Base-by-base conservation (phyloP, 257 asterid genomes). In the Fraxinus americana region DNA sequence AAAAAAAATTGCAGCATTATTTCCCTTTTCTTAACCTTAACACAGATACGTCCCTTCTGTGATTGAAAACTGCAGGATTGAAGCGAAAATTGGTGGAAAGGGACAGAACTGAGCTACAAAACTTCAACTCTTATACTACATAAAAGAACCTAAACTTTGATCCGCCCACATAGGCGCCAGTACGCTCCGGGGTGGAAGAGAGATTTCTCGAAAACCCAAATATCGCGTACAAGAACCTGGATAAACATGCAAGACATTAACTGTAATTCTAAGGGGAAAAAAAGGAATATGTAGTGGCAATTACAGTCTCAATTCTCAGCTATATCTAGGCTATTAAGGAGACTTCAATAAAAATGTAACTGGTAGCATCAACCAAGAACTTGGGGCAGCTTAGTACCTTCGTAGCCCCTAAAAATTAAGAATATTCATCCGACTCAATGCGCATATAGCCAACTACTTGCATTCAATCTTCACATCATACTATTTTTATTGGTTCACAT, bases 121-220 rank as follows among this genome's bases (percentile, higher is more conserved):
- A 23, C 69, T 36, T 13, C 30, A 30, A 63, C 65, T 23, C 68
- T 21, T 2, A 13, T 70, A n/a, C 36, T 70, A 57, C 45, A 36
- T 50, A 39, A 19, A 27, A 73, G 71, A 52, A 34, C 30, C 84
- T 88, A 88, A 66, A 85, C 68, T 81, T 88, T 92, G 86, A 94
- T 86, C 83, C 97, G 90, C 77, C 97, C 98, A 86, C 97, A 94
- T n/a, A 92, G 97, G 50, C 97, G 97, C 98, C 98, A 94, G 83
- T 70, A 86, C 66, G 97, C 88, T 69, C 96, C 96, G 3, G 87
- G 81, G 81, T 87, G 96, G 88, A 91, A 94, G 66, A 91, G 92
- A 61, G 98, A 92, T 85, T 91, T 92, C 91, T 94, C 98, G 70
- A 94, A 94, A 77, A 94, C 93, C 98, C 98, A 94, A 82, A 92